Evolutionary conservation across 192 early-diverging fungal species (phyloP), one percentile per base, ranked within the genome.

Genomic region (Gryganskiella cystojenkinii): DNA sequence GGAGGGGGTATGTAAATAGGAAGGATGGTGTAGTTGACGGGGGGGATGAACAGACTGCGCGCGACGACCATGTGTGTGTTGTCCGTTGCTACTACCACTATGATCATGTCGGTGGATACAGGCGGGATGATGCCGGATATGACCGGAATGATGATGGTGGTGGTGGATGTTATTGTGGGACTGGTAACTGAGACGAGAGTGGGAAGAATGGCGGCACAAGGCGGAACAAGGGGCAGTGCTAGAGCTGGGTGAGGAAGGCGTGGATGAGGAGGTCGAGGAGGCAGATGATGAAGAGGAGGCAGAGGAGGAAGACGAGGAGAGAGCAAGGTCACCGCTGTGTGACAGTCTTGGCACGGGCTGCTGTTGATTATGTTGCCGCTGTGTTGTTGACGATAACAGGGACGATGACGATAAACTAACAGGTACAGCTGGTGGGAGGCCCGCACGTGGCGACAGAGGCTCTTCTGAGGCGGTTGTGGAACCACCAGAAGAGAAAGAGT

Each of bases 231-330:
- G 67, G 3, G 73, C 45, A 15, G 67, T 46, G 5, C 46, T 35
- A 14, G 74, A 69, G 56, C 55, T 69, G 24, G 74, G 74, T 9
- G 74, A 78, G 25, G 74, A 78, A 2, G 61, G 22, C 25, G 68
- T 78, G 22, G 74, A 78, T 53, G 47, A 78, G 30, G 61, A 69
- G 45, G 74, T 68, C 30, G 20, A 31, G 13, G 65, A 56, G 7
- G 54, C 44, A 17, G 58, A 65, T 20, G 63, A 64, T 1, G 61
- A 60, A 0, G 67, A 65, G 27, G 62, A 64, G 6, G 62, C 52
- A 1, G 67, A 65, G 27, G 62, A 64, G 17, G 70, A 47, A 8
- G 71, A 65, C 6, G 69, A 72, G n/a, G n/a, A n/a, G n/a, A n/a
- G n/a, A n/a, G n/a, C 34, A 63, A 54, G 3, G 61, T 51, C 8